These are phyloP conservation scores for Solanum microdontum DNA, from an alignment of 257 asterid species.

Conservation along the genomic window DNA sequence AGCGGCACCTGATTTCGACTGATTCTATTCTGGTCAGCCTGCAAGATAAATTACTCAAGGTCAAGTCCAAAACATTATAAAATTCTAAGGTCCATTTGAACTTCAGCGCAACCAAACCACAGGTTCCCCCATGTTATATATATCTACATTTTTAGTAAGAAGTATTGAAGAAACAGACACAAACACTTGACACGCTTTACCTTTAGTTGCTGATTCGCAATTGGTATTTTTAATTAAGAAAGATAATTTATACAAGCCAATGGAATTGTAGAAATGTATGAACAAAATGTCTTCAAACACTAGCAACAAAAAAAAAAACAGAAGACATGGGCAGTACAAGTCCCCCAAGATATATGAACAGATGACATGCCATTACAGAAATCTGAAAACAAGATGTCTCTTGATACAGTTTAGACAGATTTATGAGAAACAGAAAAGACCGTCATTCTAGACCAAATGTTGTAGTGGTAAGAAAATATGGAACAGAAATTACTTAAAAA, in stretches of 20 bases:
- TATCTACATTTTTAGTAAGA: background rate
- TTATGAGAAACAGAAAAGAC: background rate
- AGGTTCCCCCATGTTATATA: background rate
- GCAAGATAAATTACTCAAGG: slow-evolving; percentile 10
- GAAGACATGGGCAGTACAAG: background rate
- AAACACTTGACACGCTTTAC: background rate
- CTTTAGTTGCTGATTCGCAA: background rate
- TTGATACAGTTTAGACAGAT: background rate
- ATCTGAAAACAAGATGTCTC: background rate
- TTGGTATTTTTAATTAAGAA: background rate
- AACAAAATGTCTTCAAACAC: background rate
- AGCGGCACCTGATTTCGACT: slow-evolving; percentile 87
- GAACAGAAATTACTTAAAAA: background rate
- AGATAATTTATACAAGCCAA: background rate
- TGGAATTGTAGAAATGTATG: background rate
- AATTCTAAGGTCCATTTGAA: background rate
- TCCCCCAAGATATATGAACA: background rate
- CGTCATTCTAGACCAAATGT: background rate
- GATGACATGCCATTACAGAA: background rate
- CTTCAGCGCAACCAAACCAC: background rate
- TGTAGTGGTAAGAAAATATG: background rate
- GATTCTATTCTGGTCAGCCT: slow-evolving; percentile 91
- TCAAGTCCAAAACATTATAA: background rate
- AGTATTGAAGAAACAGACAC: background rate
- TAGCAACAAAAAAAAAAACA: background rate